Evolutionary conservation across 2,329 filamentous ascomycete species (phyloP), one percentile per base, ranked within the genome.

Genomic region (Stemphylium lycopersici): DNA sequence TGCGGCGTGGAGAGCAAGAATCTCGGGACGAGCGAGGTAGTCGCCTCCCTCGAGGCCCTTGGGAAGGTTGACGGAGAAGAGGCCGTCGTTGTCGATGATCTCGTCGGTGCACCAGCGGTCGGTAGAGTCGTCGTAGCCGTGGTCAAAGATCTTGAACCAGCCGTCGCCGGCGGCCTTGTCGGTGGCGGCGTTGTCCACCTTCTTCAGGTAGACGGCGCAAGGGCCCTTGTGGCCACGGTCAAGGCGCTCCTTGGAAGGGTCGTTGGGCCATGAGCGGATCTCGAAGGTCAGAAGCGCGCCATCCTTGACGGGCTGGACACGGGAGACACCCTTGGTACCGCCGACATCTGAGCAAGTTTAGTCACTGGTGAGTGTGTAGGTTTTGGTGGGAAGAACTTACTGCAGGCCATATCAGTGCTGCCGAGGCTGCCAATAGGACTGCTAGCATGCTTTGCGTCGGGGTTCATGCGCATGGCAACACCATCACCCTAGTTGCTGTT

Each of bases 81-180:
- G 79, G 12, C 88, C 88, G 18, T 86, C 80, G 73, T 86, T 85
- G 48, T 76, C 79, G 54, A 88, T 88, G 54, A 92, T 79, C 56
- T 84, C 85, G 67, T 90, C 84, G 3, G 86, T 88, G 74, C 89
- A 91, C 88, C 89, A 92, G 69, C 84, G 78, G 24, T 78, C 71
- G 1, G 78, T 78, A 4, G 70, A 62, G 4, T 76, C 70, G 63
- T 89, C 80, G 74, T 89, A 90, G 40, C 87, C 87, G 46, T 87
- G 81, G 53, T 90, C 83, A 79, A 83, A 90, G 69, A 92, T 84
- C 80, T 91, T 91, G 81, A 92, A 90, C 90, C 89, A 93, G 34
- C 89, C 89, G 45, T 80, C 76, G 4, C 89, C 88, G 20, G 81
- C 57, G 61, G 70, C 77, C 20, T 56, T 53, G 44, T 85, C 85